These are phyloP conservation scores for Thalassiosira pacifica DNA, from an alignment of 352 stramenopile genomes.

Conservation along the genomic window DNA sequence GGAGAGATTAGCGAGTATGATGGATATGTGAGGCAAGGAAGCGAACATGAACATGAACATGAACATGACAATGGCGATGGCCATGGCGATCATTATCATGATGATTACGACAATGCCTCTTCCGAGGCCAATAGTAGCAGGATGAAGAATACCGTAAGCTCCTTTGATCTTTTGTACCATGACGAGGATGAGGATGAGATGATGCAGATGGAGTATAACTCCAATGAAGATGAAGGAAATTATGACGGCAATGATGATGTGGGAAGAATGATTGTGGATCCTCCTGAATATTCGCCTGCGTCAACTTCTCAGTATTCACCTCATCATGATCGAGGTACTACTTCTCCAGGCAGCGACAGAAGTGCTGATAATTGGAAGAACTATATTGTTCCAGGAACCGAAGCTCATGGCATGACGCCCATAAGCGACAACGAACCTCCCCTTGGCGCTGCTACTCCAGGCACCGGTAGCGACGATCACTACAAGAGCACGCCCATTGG, in stretches of 20 bases:
- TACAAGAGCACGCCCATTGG: background rate
- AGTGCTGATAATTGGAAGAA: no score
- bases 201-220: constrained; percentile 32
- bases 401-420: no score
- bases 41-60: background rate
- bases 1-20: constrained; percentile 57
- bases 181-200: constrained; percentile 57
- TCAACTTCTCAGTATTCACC: background rate
- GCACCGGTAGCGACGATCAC: no score
- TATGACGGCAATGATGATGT: background rate
- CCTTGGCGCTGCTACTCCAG: no score
- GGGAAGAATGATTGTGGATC: constrained; percentile 3
- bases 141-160: constrained; percentile 19
- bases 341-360: background rate
- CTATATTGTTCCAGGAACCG: background rate
- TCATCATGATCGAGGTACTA: background rate
- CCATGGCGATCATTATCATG: background rate
- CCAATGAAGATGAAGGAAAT: constrained; percentile 6
- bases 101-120: constrained; percentile 11
- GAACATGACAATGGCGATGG: constrained; percentile 29
- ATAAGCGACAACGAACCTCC: no score
- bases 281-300: background rate
- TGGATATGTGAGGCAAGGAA: background rate
- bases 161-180: constrained; percentile 64
- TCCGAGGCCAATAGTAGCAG: background rate